Evolutionary conservation across 257 asterid genomes (phyloP).

Genomic region (Paulownia fortunei): DNA sequence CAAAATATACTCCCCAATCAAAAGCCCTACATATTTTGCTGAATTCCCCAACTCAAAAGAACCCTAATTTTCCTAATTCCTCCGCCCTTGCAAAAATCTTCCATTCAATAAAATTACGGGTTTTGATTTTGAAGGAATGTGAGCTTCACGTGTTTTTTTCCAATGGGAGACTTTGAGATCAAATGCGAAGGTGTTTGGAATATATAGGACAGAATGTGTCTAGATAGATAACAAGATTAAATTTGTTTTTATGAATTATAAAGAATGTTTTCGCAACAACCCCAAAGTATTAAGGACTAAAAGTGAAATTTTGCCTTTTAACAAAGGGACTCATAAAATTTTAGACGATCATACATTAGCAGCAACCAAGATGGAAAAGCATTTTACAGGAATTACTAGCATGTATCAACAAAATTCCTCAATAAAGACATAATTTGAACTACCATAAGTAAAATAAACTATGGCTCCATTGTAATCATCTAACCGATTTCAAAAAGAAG

Average conservation of each 20-base stretch:
- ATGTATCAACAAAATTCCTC: not conserved
- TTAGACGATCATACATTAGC: not conserved
- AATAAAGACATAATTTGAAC: not conserved
- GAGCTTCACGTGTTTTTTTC: not conserved
- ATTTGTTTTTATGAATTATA: not conserved
- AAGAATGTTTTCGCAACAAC: not conserved
- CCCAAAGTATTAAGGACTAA: not conserved
- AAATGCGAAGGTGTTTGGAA: not conserved
- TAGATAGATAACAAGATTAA: not conserved
- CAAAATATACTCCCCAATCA: too few relatives aligned
- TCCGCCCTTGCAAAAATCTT: too few relatives aligned
- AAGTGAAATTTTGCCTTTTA: not conserved
- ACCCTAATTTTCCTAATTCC: too few relatives aligned
- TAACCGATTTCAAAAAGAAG: conserved; percentile 13
- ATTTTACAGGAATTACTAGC: not conserved
- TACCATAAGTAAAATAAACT: not conserved
- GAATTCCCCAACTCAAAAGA: too few relatives aligned
- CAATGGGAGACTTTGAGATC: not conserved
- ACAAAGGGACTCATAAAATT: not conserved
- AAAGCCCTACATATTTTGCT: too few relatives aligned
- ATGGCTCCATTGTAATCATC: conserved; percentile 43
- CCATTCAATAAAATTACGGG: too few relatives aligned
- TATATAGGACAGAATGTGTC: not conserved
- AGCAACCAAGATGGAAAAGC: not conserved
- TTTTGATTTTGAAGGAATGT: too few relatives aligned